These are phyloP conservation scores for Globisporangium splendens DNA, from an alignment of 352 stramenopile species.

Conservation along the genomic window DNA sequence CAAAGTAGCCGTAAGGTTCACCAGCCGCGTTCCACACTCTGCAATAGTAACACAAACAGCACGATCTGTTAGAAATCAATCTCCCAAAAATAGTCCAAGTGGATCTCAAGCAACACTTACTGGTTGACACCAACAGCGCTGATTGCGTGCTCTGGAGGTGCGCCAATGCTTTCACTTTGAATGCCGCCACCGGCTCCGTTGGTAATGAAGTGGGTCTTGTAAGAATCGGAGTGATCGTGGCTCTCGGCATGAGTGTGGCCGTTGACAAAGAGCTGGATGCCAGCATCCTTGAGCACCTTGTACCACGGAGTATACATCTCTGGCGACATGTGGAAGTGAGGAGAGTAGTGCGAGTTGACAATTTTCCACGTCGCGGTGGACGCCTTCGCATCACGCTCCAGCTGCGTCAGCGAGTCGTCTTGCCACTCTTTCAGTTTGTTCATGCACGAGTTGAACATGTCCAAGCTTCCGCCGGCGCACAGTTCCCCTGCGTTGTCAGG, in stretches of 20 bases:
- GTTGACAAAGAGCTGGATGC: slow-evolving; percentile 61
- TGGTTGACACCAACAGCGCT: slow-evolving; percentile 14
- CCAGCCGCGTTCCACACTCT: slow-evolving; percentile 43
- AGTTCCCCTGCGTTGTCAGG: slow-evolving; percentile 30
- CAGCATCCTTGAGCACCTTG: slow-evolving; percentile 35
- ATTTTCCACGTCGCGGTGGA: slow-evolving; percentile 65
- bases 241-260: slow-evolving; percentile 70
- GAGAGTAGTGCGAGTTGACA: slow-evolving; percentile 69
- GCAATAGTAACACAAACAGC: neutral
- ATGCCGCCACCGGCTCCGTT: slow-evolving; percentile 72
- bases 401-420: slow-evolving; percentile 45
- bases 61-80: neutral
- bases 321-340: slow-evolving; percentile 63
- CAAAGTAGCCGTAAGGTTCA: slow-evolving; percentile 61
- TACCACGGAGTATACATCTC: slow-evolving; percentile 58
- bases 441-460: slow-evolving; percentile 62
- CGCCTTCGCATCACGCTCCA: slow-evolving; percentile 36
- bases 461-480: slow-evolving; percentile 44
- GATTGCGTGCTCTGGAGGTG: slow-evolving; percentile 36
- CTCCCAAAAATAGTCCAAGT: neutral
- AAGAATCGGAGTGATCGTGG: slow-evolving; percentile 48
- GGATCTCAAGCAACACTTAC: slow-evolving; percentile 1
- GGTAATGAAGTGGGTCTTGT: slow-evolving; percentile 68
- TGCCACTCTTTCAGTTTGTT: slow-evolving; percentile 51
- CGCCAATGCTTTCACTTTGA: slow-evolving; percentile 60